A percentile compares a stretch with the other conserved stretches of the same genome.
Evolutionary conservation across 2,329 filamentous ascomycete species (phyloP).

Genomic region (Colletotrichum plurivorum): DNA sequence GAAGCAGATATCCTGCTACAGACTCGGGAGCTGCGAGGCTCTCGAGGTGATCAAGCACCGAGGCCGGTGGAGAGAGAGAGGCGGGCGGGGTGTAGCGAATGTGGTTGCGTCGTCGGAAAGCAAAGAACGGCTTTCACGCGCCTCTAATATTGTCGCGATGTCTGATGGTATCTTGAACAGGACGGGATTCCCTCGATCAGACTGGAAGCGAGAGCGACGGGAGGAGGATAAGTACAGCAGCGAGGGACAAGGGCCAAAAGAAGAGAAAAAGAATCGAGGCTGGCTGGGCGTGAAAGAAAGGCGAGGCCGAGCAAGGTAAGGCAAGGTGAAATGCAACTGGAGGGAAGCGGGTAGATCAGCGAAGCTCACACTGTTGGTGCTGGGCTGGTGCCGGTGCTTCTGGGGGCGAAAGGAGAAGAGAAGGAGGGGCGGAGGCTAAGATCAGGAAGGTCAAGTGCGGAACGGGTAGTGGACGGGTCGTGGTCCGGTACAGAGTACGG

Average conservation of each 20-base stretch:
- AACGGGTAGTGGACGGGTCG: not conserved
- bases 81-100: slow-evolving; percentile 4
- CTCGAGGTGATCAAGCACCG: slow-evolving; percentile 5
- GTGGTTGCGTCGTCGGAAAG: slow-evolving; percentile 12
- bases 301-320: slow-evolving; percentile 32
- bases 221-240: slow-evolving; percentile 26
- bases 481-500: no score
- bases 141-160: not conserved
- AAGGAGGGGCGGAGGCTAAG: slow-evolving; percentile 9
- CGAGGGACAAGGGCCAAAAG: slow-evolving; percentile 6
- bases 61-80: not conserved
- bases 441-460: slow-evolving; percentile 25
- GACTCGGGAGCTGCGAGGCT: slow-evolving; percentile 10
- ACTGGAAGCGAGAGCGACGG: not conserved
- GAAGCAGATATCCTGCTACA: not conserved
- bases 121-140: not conserved
- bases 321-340: slow-evolving; percentile 10
- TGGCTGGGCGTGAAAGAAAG: slow-evolving; percentile 8
- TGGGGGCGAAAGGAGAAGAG: slow-evolving; percentile 9
- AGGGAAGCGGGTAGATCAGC: slow-evolving; percentile 22
- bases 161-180: not conserved
- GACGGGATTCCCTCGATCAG: not conserved
- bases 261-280: slow-evolving; percentile 4
- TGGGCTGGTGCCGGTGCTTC: not conserved
- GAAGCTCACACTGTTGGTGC: slow-evolving; percentile 1